Percentiles rank a stretch among this genome's conserved stretches.
Evolutionary conservation across 73 alveolate species (phyloP).

Genomic region (Uronychia binucleata): DNA sequence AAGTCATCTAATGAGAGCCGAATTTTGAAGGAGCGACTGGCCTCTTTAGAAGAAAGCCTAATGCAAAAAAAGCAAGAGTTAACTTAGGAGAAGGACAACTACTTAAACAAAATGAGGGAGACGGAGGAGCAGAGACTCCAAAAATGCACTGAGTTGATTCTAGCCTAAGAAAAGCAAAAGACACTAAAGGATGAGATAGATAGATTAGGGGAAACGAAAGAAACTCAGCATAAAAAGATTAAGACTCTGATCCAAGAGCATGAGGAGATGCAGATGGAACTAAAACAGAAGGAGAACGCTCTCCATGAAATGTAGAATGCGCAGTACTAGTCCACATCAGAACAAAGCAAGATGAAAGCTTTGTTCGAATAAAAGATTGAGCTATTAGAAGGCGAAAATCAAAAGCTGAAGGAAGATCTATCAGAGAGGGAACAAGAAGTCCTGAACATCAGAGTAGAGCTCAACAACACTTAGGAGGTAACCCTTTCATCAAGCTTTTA

Average conservation of each 20-base stretch:
- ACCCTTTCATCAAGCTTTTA: neutral
- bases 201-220: conserved; percentile 7
- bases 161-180: conserved; percentile 11
- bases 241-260: neutral
- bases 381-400: neutral
- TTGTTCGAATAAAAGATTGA: conserved; percentile 24
- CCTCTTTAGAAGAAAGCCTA: neutral
- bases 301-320: conserved; percentile 15
- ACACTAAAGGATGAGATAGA: conserved; percentile 17
- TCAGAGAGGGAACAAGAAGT: conserved; percentile 8
- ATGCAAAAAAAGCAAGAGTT: neutral
- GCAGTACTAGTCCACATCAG: conserved; percentile 11
- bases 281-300: conserved; percentile 21
- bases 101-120: conserved; percentile 7
- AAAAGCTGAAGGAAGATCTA: conserved; percentile 14
- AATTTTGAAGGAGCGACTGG: conserved; percentile 32
- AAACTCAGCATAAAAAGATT: conserved; percentile 7
- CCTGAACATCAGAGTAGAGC: conserved; percentile 3
- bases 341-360: conserved; percentile 2
- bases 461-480: conserved; percentile 5
- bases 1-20: conserved; percentile 66
- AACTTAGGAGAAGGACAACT: conserved; percentile 7
- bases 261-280: conserved; percentile 16
- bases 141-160: conserved; percentile 23
- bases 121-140: conserved; percentile 29